Percentiles rank a stretch among this genome's conserved stretches.
These are phyloP conservation scores for Marsdenia floribunda DNA, from an alignment of 257 asterid species.

Conservation along the genomic window DNA sequence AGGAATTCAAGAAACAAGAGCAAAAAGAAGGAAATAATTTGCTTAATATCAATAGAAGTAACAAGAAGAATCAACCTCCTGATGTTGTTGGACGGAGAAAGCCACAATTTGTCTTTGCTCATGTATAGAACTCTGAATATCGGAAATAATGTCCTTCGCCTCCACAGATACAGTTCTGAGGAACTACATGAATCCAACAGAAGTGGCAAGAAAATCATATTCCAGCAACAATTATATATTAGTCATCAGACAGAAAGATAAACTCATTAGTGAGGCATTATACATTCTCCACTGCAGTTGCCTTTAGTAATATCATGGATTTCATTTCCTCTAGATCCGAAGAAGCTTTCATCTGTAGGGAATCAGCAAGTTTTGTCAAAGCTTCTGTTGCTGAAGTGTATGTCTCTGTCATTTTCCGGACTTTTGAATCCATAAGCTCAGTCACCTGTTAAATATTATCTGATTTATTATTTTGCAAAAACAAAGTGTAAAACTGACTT, in stretches of 20 bases:
- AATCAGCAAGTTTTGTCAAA: conserved; percentile 38
- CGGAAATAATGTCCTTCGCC: conserved; percentile 55
- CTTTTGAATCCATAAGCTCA: conserved; percentile 54
- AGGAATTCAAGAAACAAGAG: not conserved
- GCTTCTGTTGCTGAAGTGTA: conserved; percentile 43
- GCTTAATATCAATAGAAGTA: not conserved
- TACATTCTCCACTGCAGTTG: conserved; percentile 57
- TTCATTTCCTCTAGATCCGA: conserved; percentile 52
- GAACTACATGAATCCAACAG: conserved; percentile 36
- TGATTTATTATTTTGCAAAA: conserved; percentile 18
- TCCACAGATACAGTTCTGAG: conserved; percentile 44
- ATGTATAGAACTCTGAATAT: conserved; percentile 43
- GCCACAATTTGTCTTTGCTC: conserved; percentile 53
- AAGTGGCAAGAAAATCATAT: conserved; percentile 1
- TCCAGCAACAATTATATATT: not conserved
- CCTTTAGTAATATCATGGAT: conserved; percentile 43
- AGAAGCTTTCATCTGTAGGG: conserved; percentile 47
- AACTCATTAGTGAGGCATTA: conserved; percentile 9
- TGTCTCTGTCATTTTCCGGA: conserved; percentile 49
- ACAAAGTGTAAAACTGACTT: not conserved
- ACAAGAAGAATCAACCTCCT: conserved; percentile 41
- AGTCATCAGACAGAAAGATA: conserved; percentile 1
- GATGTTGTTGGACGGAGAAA: conserved; percentile 59
- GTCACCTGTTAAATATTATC: conserved; percentile 37
- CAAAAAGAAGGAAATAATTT: not conserved